Evolutionary conservation across 371 early-diverging fungal species (phyloP).

Genomic region (Mortierella sp.): DNA sequence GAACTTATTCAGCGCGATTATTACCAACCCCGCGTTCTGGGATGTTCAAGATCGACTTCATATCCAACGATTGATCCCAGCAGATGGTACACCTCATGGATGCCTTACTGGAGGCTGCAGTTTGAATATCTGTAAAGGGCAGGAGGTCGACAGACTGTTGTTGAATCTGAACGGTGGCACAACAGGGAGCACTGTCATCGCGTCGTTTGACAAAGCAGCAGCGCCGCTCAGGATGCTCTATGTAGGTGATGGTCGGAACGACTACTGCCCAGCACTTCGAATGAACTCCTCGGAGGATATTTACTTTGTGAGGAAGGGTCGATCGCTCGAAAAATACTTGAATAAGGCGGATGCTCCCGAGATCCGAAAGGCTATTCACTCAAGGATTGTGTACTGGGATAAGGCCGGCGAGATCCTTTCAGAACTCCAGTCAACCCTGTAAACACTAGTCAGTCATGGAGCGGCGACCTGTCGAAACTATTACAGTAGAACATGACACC

Average conservation of each 20-base stretch:
- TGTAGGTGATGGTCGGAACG: conserved; percentile 54
- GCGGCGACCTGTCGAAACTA: not conserved
- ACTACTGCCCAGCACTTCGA: conserved; percentile 53
- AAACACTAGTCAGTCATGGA: not conserved
- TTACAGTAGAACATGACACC: not conserved
- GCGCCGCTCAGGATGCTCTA: conserved; percentile 29
- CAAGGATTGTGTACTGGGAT: conserved; percentile 39
- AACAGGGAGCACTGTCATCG: not conserved
- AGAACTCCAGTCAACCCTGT: conserved; percentile 16
- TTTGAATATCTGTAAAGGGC: conserved; percentile 51
- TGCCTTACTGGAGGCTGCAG: conserved; percentile 40
- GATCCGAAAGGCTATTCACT: conserved; percentile 16
- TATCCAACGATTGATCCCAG: conserved; percentile 36
- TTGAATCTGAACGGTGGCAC: not conserved
- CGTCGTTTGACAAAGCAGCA: not conserved
- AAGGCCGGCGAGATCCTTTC: conserved; percentile 26
- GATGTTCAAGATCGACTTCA: conserved; percentile 40
- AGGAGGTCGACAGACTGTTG: conserved; percentile 40
- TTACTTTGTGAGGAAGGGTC: conserved; percentile 34
- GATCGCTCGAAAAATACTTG: conserved; percentile 42
- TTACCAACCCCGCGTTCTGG: conserved; percentile 48
- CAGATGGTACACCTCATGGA: conserved; percentile 34
- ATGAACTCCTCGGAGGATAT: conserved; percentile 24
- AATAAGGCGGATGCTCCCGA: not conserved
- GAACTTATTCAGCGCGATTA: conserved; percentile 40